phyloP scores from a whole-genome alignment of 2,329 filamentous ascomycete genomes.

The Fusarium sp. region DNA sequence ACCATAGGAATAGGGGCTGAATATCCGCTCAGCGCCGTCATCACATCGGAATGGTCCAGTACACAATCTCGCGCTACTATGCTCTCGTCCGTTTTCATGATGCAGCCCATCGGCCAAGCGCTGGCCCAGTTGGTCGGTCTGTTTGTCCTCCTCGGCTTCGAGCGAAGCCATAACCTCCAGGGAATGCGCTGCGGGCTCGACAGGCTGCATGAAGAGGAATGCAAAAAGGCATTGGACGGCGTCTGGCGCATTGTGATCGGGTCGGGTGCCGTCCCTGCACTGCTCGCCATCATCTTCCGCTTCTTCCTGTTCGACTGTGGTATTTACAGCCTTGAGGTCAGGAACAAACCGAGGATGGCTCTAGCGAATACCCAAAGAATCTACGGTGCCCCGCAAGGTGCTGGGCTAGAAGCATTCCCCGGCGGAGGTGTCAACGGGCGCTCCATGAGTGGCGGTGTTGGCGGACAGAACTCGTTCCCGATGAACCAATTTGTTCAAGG shows the following conservation, averaged over 20 bases:
- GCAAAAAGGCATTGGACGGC: slow-evolving; percentile 62
- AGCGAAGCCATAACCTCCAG: slow-evolving; percentile 54
- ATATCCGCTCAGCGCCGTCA: slow-evolving; percentile 74
- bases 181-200: slow-evolving; percentile 61
- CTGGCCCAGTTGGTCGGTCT: slow-evolving; percentile 71
- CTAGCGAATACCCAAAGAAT: slow-evolving; percentile 69
- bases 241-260: slow-evolving; percentile 76
- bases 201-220: slow-evolving; percentile 56
- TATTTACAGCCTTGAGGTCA: slow-evolving; percentile 72
- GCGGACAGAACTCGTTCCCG: slow-evolving; percentile 28
- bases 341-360: slow-evolving; percentile 67
- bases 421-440: slow-evolving; percentile 8
- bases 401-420: slow-evolving; percentile 32
- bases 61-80: slow-evolving; percentile 74
- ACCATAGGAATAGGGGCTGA: slow-evolving; percentile 70
- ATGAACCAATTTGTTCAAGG: slow-evolving; percentile 33
- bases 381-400: slow-evolving; percentile 57
- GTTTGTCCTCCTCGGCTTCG: slow-evolving; percentile 60
- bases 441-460: slow-evolving; percentile 28
- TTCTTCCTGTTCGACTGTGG: slow-evolving; percentile 75
- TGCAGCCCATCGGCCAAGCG: slow-evolving; percentile 75
- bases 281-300: slow-evolving; percentile 72
- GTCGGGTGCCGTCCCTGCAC: slow-evolving; percentile 70
- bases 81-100: slow-evolving; percentile 74
- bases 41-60: slow-evolving; percentile 72